A percentile compares a stretch with the other conserved stretches of the same genome.
phyloP scores from a whole-genome alignment of 2,329 filamentous ascomycete genomes.

The Pseudogymnoascus sp. region DNA sequence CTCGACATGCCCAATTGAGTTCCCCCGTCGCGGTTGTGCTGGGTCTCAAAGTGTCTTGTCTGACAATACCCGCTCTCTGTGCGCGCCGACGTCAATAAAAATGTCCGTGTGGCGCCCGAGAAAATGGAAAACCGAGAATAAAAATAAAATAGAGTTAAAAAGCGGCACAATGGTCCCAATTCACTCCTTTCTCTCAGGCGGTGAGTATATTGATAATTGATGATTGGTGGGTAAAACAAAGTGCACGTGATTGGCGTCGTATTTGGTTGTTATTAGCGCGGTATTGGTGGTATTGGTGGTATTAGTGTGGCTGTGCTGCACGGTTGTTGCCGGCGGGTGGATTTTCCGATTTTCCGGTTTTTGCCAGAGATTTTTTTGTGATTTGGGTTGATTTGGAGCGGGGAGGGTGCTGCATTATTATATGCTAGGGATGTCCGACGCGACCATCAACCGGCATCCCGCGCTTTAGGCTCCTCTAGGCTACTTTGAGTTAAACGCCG shows the following conservation, averaged over 20 bases:
- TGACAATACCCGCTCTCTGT: background rate
- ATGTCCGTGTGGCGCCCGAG: background rate
- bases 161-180: background rate
- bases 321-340: background rate
- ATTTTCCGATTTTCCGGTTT: background rate
- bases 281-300: background rate
- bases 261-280: background rate
- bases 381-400: background rate
- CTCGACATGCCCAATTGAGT: background rate
- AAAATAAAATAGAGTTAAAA: slow-evolving; percentile 9
- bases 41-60: background rate
- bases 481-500: slow-evolving; percentile 1
- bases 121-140: background rate
- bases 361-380: background rate
- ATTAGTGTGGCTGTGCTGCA: background rate
- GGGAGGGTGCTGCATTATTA: slow-evolving; percentile 5
- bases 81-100: background rate
- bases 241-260: background rate
- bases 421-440: background rate
- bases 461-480: background rate
- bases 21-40: background rate
- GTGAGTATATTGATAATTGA: background rate
- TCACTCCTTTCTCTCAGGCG: background rate
- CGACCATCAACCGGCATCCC: background rate
- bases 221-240: background rate